Percentiles rank a stretch among this genome's conserved stretches.
phyloP scores from a whole-genome alignment of 192 early-diverging fungal species.

The Backusella circina region DNA sequence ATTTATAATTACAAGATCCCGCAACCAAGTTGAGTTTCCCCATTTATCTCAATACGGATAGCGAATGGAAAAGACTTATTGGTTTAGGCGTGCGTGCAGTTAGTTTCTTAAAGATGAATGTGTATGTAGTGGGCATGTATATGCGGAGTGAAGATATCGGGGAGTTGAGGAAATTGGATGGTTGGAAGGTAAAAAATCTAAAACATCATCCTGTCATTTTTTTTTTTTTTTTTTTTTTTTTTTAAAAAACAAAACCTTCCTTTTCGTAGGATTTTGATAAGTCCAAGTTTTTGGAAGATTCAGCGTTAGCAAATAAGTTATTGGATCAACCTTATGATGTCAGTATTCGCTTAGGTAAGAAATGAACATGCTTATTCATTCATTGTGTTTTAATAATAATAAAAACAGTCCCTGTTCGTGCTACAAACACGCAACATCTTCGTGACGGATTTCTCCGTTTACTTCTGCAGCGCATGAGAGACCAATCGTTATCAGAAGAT shows the following conservation, averaged over 20 bases:
- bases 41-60: slow-evolving; percentile 32
- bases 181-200: slow-evolving; percentile 29
- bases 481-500: slow-evolving; percentile 38
- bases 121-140: slow-evolving; percentile 53
- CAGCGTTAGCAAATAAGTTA: slow-evolving; percentile 26
- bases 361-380: neutral
- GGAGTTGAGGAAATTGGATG: slow-evolving; percentile 24
- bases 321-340: slow-evolving; percentile 42
- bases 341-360: slow-evolving; percentile 37
- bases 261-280: slow-evolving; percentile 30
- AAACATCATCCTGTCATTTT: too few relatives aligned
- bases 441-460: slow-evolving; percentile 52
- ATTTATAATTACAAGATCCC: too few relatives aligned
- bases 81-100: slow-evolving; percentile 53
- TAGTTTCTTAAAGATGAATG: slow-evolving; percentile 51
- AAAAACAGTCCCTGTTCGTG: slow-evolving; percentile 34
- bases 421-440: slow-evolving; percentile 51
- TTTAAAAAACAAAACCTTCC: neutral
- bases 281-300: slow-evolving; percentile 25
- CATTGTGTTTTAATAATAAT: neutral
- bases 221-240: too few relatives aligned
- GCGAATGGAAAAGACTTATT: slow-evolving; percentile 40
- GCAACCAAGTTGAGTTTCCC: slow-evolving; percentile 38
- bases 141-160: slow-evolving; percentile 42
- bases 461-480: slow-evolving; percentile 37